These are phyloP conservation scores for Musa schizocarpa DNA, from an alignment of 176 grass and related monocot species.

Conservation along the genomic window DNA sequence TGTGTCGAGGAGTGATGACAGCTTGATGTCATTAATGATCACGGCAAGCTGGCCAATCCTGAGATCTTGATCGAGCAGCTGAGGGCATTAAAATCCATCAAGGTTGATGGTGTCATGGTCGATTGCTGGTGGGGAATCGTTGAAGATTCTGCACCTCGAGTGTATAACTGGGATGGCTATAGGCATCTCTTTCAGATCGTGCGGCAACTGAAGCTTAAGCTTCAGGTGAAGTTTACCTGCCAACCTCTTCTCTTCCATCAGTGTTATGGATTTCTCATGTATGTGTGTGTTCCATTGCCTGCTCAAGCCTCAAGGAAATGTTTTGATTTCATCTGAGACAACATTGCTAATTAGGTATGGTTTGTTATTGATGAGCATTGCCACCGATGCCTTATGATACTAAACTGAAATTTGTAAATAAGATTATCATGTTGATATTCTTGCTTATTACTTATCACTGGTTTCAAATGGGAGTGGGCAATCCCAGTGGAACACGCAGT, in stretches of 20 bases:
- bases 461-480: too few species aligned
- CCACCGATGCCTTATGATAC: neutral
- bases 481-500: too few species aligned
- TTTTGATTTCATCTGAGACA: too few species aligned
- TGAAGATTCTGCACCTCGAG: slow-evolving; percentile 38
- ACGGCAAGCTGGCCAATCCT: slow-evolving; percentile 49
- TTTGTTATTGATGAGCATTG: neutral
- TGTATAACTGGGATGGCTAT: slow-evolving; percentile 81
- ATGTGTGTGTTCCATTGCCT: too few species aligned
- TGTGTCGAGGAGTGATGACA: slow-evolving; percentile 19
- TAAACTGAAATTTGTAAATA: neutral
- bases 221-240: slow-evolving; percentile 43
- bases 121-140: slow-evolving; percentile 96
- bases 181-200: slow-evolving; percentile 63
- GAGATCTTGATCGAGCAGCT: slow-evolving; percentile 48
- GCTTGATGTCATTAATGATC: slow-evolving; percentile 46
- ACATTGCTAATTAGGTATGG: neutral
- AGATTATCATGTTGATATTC: too few species aligned
- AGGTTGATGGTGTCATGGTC: slow-evolving; percentile 84
- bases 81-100: slow-evolving; percentile 45
- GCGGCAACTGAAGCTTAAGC: slow-evolving; percentile 55
- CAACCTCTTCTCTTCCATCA: neutral
- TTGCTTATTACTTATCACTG: too few species aligned
- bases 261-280: too few species aligned
- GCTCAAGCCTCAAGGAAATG: too few species aligned